These are phyloP conservation scores for Mortierella sp. DNA, from an alignment of 371 early-diverging fungal species.

Conservation along the genomic window DNA sequence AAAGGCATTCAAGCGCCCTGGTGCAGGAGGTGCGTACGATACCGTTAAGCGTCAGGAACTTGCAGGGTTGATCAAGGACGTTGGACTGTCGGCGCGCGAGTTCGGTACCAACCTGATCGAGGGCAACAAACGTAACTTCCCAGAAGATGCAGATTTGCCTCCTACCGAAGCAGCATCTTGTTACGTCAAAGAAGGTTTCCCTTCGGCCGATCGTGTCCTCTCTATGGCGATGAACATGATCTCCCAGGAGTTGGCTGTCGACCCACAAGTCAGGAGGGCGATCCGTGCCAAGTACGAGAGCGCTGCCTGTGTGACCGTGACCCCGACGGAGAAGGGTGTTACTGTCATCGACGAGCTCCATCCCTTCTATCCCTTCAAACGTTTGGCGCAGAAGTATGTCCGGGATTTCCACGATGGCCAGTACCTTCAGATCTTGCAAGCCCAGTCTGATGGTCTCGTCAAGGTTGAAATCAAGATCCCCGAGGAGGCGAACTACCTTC, in stretches of 20 bases:
- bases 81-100: slow-evolving; percentile 74
- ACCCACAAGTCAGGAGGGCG: slow-evolving; percentile 88
- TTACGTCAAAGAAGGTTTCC: slow-evolving; percentile 70
- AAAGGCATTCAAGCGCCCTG: slow-evolving; percentile 64
- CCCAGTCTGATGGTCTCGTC: slow-evolving; percentile 84
- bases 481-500: slow-evolving; percentile 71
- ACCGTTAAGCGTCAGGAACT: slow-evolving; percentile 67
- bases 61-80: slow-evolving; percentile 67
- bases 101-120: slow-evolving; percentile 78
- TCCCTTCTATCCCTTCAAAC: slow-evolving; percentile 91
- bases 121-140: slow-evolving; percentile 68
- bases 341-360: slow-evolving; percentile 85
- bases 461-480: slow-evolving; percentile 75
- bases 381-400: slow-evolving; percentile 83
- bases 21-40: slow-evolving; percentile 68
- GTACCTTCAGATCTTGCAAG: slow-evolving; percentile 84
- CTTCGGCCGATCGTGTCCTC: slow-evolving; percentile 71
- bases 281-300: slow-evolving; percentile 82
- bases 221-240: slow-evolving; percentile 79
- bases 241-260: slow-evolving; percentile 83
- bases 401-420: slow-evolving; percentile 78
- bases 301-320: slow-evolving; percentile 80
- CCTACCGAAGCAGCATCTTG: slow-evolving; percentile 76
- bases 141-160: slow-evolving; percentile 64
- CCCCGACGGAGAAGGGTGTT: slow-evolving; percentile 88